These are phyloP conservation scores for Thermoascus crustaceus DNA, from an alignment of 2,329 filamentous ascomycete species.

Conservation along the genomic window DNA sequence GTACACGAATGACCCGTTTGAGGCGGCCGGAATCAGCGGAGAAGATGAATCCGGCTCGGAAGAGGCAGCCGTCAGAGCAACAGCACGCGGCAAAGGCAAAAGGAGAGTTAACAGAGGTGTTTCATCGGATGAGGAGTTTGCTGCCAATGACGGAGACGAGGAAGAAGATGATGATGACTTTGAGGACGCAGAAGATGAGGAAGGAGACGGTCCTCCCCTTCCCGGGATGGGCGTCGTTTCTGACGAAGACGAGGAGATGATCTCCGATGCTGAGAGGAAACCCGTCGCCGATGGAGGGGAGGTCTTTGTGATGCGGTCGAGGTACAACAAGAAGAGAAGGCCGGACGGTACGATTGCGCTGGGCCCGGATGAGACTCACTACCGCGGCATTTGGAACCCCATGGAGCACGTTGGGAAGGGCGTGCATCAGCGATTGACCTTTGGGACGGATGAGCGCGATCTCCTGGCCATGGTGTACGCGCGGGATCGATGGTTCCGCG, in stretches of 20 bases:
- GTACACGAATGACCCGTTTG: slow-evolving; percentile 30
- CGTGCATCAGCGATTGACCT: slow-evolving; percentile 41
- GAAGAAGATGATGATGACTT: slow-evolving; percentile 11
- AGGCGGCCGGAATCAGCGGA: slow-evolving; percentile 24
- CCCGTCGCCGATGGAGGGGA: background rate
- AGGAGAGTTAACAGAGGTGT: slow-evolving; percentile 11
- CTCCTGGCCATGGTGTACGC: slow-evolving; percentile 40
- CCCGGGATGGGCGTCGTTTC: background rate
- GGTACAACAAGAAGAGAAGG: slow-evolving; percentile 12
- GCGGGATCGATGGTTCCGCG: slow-evolving; percentile 42
- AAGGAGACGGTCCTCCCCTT: slow-evolving; percentile 7
- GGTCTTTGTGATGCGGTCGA: slow-evolving; percentile 2
- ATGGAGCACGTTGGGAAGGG: slow-evolving; percentile 33
- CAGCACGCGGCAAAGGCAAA: slow-evolving; percentile 11
- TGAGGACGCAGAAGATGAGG: slow-evolving; percentile 6
- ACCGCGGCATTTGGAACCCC: slow-evolving; percentile 29
- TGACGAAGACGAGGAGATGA: slow-evolving; percentile 6
- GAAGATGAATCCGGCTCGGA: slow-evolving; percentile 20
- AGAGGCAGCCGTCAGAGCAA: slow-evolving; percentile 7
- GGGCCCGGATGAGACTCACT: slow-evolving; percentile 23
- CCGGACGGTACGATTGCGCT: slow-evolving; percentile 14
- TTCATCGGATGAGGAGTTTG: slow-evolving; percentile 30
- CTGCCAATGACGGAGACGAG: slow-evolving; percentile 13
- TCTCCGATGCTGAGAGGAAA: background rate
- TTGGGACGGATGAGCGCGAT: slow-evolving; percentile 45